Percentiles rank a stretch among this genome's conserved stretches.
phyloP scores from a whole-genome alignment of 2,329 filamentous ascomycete genomes.

The Aspergillus chevalieri region DNA sequence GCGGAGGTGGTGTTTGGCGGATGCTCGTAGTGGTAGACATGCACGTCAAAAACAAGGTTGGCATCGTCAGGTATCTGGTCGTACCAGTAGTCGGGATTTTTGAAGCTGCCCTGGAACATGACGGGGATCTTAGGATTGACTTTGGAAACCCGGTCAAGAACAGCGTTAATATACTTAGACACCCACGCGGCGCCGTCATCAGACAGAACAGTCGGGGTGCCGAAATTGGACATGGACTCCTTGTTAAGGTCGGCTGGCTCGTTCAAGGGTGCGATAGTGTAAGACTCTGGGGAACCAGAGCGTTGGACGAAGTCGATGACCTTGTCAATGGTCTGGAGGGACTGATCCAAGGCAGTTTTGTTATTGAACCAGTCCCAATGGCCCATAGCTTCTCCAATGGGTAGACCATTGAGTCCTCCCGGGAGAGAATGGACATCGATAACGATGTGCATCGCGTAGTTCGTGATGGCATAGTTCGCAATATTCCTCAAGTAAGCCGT shows the following conservation, averaged over 20 bases:
- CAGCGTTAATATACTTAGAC: slow-evolving; percentile 16
- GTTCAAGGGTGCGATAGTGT: slow-evolving; percentile 22
- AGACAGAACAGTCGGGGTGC: slow-evolving; percentile 17
- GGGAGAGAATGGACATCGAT: slow-evolving; percentile 23
- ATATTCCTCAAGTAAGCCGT: slow-evolving; percentile 14
- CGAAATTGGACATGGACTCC: slow-evolving; percentile 15
- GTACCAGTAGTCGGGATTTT: slow-evolving; percentile 16
- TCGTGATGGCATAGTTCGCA: slow-evolving; percentile 16
- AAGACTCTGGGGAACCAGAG: slow-evolving; percentile 13
- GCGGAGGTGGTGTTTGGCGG: slow-evolving; percentile 10
- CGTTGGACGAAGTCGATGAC: slow-evolving; percentile 15
- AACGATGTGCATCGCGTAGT: slow-evolving; percentile 20
- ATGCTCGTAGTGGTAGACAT: slow-evolving; percentile 21
- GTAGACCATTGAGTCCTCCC: slow-evolving; percentile 19
- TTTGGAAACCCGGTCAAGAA: slow-evolving; percentile 11
- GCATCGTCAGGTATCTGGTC: slow-evolving; percentile 6
- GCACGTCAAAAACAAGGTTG: slow-evolving; percentile 22
- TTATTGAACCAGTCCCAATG: slow-evolving; percentile 22
- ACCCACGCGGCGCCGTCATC: slow-evolving; percentile 18
- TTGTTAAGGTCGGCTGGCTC: slow-evolving; percentile 19
- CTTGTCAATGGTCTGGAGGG: slow-evolving; percentile 14
- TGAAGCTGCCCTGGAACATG: slow-evolving; percentile 24
- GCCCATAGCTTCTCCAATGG: slow-evolving; percentile 18
- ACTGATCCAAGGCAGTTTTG: slow-evolving; percentile 17
- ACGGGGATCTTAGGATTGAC: slow-evolving; percentile 15